Evolutionary conservation across 73 alveolate species (phyloP).

Genomic region (Paramecium pentaurelia): DNA sequence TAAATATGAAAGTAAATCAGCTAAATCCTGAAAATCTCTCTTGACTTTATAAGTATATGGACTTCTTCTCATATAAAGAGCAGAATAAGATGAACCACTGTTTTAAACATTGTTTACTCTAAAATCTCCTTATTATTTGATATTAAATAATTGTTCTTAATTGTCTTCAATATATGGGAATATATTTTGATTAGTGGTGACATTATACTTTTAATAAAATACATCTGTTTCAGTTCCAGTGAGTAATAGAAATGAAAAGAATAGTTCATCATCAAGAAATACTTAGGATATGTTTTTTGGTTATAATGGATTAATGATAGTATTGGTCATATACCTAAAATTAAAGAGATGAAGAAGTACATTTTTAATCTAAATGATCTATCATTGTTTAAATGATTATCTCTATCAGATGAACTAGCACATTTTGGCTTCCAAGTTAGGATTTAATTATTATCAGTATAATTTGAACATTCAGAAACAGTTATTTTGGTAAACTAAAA

Average conservation of each 20-base stretch:
- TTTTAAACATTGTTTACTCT: neutral
- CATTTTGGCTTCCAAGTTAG: slow-evolving; percentile 34
- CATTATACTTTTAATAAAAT: neutral
- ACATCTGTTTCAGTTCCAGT: neutral
- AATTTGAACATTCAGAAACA: neutral
- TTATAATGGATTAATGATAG: neutral
- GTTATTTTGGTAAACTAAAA: neutral
- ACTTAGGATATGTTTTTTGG: neutral
- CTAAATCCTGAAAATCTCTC: neutral
- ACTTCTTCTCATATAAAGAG: slow-evolving; percentile 8
- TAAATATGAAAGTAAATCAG: slow-evolving; percentile 4
- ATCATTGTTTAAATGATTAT: neutral
- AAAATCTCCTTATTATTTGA: neutral
- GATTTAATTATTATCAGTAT: neutral
- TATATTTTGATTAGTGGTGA: neutral
- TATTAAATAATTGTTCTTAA: neutral
- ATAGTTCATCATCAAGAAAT: neutral
- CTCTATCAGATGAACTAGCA: neutral
- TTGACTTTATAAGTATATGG: neutral
- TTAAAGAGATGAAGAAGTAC: neutral
- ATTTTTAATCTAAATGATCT: neutral
- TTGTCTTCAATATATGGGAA: neutral
- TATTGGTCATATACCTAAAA: neutral
- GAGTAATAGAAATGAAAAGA: neutral
- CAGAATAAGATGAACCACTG: neutral